Evolutionary conservation across 2,329 filamentous ascomycete species (phyloP).

Genomic region (Xylariales sp.): DNA sequence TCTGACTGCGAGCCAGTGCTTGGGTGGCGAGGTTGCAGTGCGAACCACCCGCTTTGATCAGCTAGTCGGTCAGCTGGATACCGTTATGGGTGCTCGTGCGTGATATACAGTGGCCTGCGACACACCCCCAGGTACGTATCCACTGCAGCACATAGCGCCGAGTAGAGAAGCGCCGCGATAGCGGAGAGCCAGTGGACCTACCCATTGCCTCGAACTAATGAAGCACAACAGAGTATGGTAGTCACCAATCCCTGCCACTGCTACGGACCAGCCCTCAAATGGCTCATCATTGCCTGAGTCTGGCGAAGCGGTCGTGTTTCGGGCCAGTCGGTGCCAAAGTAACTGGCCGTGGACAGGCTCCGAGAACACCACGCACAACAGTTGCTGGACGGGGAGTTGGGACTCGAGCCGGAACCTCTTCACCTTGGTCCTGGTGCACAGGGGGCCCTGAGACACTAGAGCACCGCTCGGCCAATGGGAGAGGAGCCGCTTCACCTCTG

Average conservation of each 20-base stretch:
- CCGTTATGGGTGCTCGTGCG: too few species aligned
- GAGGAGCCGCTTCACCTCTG: conserved; percentile 13
- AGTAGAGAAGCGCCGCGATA: not conserved
- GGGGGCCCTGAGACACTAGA: conserved; percentile 8
- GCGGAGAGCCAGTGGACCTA: not conserved
- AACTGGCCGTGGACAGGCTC: conserved; percentile 1
- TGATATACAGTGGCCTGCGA: too few species aligned
- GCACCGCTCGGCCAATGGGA: conserved; percentile 22
- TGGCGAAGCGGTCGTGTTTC: conserved; percentile 7
- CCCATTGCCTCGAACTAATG: conserved; percentile 1
- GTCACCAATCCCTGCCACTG: not conserved
- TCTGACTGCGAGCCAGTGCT: too few species aligned
- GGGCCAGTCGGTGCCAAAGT: conserved; percentile 3
- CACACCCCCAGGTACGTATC: too few species aligned
- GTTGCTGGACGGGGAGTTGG: too few species aligned
- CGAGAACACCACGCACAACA: not conserved
- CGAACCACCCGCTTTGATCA: too few species aligned
- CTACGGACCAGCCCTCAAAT: not conserved
- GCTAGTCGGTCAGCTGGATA: too few species aligned
- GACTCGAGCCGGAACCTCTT: too few species aligned
- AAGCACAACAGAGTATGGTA: too few species aligned
- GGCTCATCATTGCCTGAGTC: not conserved
- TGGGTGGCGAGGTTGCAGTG: too few species aligned
- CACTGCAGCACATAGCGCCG: not conserved
- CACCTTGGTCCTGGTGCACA: too few species aligned